Conservation (phyloP, 1,139 yeast species). For the Yamadazyma siamensis region DNA sequence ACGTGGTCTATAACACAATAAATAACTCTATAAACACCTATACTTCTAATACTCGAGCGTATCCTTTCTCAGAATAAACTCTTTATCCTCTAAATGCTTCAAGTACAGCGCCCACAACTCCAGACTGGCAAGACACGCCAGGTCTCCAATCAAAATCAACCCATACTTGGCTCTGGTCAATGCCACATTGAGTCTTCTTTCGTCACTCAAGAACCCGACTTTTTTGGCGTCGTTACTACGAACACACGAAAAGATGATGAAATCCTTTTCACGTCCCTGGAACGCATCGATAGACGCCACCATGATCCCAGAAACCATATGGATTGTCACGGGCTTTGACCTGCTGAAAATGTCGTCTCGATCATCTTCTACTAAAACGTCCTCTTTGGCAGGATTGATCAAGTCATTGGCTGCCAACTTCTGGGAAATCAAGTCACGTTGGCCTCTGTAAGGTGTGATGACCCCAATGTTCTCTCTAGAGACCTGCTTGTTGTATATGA, state of each 20-base stretch:
- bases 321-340: slow-evolving; percentile 53
- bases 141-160: slow-evolving; percentile 55
- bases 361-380: slow-evolving; percentile 50
- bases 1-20: too few relatives aligned
- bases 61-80: too few relatives aligned
- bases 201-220: slow-evolving; percentile 58
- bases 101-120: slow-evolving; percentile 58
- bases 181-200: slow-evolving; percentile 59
- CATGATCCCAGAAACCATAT: slow-evolving; percentile 62
- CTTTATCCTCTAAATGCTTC: slow-evolving; percentile 26
- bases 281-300: slow-evolving; percentile 67
- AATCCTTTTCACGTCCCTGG: slow-evolving; percentile 64
- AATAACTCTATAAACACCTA: too few relatives aligned
- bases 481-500: slow-evolving; percentile 54
- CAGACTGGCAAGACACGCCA: slow-evolving; percentile 44
- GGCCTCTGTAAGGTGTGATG: slow-evolving; percentile 73
- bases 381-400: slow-evolving; percentile 53
- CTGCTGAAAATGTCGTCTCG: slow-evolving; percentile 52
- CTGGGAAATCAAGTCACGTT: slow-evolving; percentile 59
- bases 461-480: slow-evolving; percentile 54
- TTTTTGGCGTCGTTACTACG: slow-evolving; percentile 48
- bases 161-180: slow-evolving; percentile 62
- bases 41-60: too few relatives aligned
- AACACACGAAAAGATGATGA: slow-evolving; percentile 59
- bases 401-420: slow-evolving; percentile 46